Evolutionary conservation across 208 protist genomes (phyloP).

Genomic region (Lotmaria passim): DNA sequence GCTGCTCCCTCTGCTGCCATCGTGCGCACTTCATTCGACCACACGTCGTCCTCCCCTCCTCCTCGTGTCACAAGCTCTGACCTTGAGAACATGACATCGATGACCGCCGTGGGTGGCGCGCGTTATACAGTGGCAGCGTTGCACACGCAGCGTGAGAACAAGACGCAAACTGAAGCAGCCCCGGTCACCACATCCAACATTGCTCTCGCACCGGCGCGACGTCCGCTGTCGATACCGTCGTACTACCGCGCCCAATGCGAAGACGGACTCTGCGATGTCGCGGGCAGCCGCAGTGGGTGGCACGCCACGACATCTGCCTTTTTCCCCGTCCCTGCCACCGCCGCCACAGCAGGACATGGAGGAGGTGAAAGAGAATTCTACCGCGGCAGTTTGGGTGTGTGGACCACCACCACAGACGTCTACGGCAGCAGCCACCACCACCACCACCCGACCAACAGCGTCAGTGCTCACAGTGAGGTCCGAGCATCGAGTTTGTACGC

Average conservation of each 20-base stretch:
- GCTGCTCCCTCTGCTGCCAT: too few relatives aligned
- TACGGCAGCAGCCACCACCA: too few relatives aligned
- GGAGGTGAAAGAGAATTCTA: background rate
- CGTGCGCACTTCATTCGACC: too few relatives aligned
- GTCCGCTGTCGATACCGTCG: background rate
- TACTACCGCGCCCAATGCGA: conserved; percentile 38
- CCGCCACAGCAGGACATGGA: background rate
- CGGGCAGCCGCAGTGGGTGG: conserved; percentile 13
- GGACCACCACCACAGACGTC: background rate
- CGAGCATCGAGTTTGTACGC: conserved; percentile 14
- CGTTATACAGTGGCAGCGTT: too few relatives aligned
- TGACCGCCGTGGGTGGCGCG: too few relatives aligned
- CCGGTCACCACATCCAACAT: too few relatives aligned
- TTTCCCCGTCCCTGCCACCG: conserved; percentile 4
- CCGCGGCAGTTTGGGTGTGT: too few relatives aligned
- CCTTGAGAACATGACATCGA: too few relatives aligned
- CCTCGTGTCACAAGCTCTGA: too few relatives aligned
- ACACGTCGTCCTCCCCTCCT: too few relatives aligned
- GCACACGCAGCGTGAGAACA: too few relatives aligned
- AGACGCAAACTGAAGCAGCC: too few relatives aligned
- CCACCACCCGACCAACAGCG: background rate
- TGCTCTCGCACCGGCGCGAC: background rate
- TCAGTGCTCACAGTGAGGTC: background rate
- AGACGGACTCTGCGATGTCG: conserved; percentile 26
- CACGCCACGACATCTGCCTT: conserved; percentile 31